phyloP scores from a whole-genome alignment of 176 grass and related monocot genomes.

The Microstegium vimineum region DNA sequence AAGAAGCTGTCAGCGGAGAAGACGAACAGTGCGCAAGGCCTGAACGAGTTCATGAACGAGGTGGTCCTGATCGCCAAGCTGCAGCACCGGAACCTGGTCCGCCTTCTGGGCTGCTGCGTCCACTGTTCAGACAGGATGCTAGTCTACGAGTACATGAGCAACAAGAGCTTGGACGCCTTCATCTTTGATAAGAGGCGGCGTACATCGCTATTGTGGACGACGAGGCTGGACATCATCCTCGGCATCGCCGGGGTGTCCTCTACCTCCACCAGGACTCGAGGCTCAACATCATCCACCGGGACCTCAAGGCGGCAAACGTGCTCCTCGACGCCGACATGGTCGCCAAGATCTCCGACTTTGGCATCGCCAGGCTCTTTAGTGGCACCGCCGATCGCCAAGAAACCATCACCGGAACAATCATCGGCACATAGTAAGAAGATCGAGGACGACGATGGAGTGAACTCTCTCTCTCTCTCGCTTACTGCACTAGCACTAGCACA shows the following conservation, averaged over 20 bases:
- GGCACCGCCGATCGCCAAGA: slow-evolving; percentile 10
- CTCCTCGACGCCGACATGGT: slow-evolving; percentile 59
- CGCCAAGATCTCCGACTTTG: slow-evolving; percentile 75
- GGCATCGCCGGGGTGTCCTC: slow-evolving; percentile 51
- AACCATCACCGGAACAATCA: slow-evolving; percentile 27
- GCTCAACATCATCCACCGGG: slow-evolving; percentile 55
- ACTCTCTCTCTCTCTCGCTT: too few relatives aligned
- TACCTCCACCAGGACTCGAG: slow-evolving; percentile 72
- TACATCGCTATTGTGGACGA: slow-evolving; percentile 32
- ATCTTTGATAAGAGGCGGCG: slow-evolving; percentile 45
- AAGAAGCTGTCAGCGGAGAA: slow-evolving; percentile 45
- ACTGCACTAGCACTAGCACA: too few relatives aligned
- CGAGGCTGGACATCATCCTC: slow-evolving; percentile 50
- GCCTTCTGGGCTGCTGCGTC: slow-evolving; percentile 59
- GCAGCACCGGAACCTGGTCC: slow-evolving; percentile 68
- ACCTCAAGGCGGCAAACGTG: slow-evolving; percentile 62
- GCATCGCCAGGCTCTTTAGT: slow-evolving; percentile 45
- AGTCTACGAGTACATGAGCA: slow-evolving; percentile 60
- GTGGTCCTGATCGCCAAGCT: slow-evolving; percentile 56
- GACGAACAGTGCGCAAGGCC: slow-evolving; percentile 32
- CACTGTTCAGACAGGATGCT: slow-evolving; percentile 42
- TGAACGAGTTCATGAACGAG: slow-evolving; percentile 75
- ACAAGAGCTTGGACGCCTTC: slow-evolving; percentile 63
- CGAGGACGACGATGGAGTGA: rapidly evolving
- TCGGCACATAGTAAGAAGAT: slow-evolving; percentile 54